Evolutionary conservation across 192 early-diverging fungal species (phyloP).

Genomic region (Gaertneriomyces semiglobifer): DNA sequence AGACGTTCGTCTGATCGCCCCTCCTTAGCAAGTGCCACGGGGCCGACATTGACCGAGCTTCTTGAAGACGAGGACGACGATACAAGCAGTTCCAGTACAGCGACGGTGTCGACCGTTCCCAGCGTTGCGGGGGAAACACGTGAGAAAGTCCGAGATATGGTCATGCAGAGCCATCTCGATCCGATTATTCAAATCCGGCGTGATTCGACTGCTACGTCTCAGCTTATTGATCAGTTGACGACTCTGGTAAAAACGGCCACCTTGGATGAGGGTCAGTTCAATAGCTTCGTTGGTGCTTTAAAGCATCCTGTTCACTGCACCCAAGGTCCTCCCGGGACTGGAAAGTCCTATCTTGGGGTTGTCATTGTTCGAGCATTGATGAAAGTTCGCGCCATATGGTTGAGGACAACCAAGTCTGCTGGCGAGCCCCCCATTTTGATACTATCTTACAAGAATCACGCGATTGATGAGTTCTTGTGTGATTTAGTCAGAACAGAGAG

Average conservation of each 20-base stretch:
- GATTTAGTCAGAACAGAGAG: slow-evolving; percentile 32
- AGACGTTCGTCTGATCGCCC: not conserved
- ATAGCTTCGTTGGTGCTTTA: slow-evolving; percentile 37
- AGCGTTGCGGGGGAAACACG: not conserved
- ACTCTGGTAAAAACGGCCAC: slow-evolving; percentile 34
- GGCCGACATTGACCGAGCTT: not conserved
- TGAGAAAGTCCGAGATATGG: slow-evolving; percentile 16
- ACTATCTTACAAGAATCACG: slow-evolving; percentile 44
- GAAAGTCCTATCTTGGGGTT: slow-evolving; percentile 45
- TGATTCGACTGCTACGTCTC: not conserved
- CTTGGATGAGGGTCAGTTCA: slow-evolving; percentile 35
- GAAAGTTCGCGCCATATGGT: slow-evolving; percentile 32
- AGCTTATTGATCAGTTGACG: slow-evolving; percentile 18
- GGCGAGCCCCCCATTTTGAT: slow-evolving; percentile 34
- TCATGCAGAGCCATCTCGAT: slow-evolving; percentile 29
- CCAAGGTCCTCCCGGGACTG: slow-evolving; percentile 40
- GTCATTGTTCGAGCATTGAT: slow-evolving; percentile 37
- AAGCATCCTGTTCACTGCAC: slow-evolving; percentile 37
- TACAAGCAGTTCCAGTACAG: not conserved
- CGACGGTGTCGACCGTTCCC: not conserved
- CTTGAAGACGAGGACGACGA: not conserved
- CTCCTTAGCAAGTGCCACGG: too few relatives aligned
- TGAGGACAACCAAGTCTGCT: slow-evolving; percentile 19
- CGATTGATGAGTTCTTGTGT: slow-evolving; percentile 40
- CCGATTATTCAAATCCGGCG: slow-evolving; percentile 42